These are phyloP conservation scores for Tricholoma flavovirens DNA, from an alignment of 768 basidiomycete species.

Conservation along the genomic window DNA sequence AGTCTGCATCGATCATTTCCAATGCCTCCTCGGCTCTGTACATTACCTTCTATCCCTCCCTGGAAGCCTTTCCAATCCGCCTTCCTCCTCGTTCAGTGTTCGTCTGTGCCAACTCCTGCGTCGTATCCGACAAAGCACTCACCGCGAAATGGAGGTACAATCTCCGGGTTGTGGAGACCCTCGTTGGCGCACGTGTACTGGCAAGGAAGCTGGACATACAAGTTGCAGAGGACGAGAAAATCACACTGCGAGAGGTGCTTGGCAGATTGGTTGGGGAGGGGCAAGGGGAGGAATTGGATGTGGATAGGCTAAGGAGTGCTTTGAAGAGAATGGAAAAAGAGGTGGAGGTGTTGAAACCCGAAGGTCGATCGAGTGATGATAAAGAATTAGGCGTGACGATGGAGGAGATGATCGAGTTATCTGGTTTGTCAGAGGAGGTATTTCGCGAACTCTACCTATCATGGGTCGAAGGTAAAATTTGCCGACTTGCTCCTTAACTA, in stretches of 20 bases:
- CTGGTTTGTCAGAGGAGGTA: slow-evolving; percentile 45
- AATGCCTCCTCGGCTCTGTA: slow-evolving; percentile 66
- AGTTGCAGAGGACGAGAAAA: slow-evolving; percentile 39
- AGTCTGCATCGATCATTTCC: slow-evolving; percentile 83
- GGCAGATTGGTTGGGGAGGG: slow-evolving; percentile 47
- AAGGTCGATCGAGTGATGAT: slow-evolving; percentile 21
- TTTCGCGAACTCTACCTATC: slow-evolving; percentile 70
- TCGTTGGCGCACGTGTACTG: slow-evolving; percentile 72
- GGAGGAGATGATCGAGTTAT: slow-evolving; percentile 67
- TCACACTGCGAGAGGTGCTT: slow-evolving; percentile 65
- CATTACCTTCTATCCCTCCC: slow-evolving; percentile 74
- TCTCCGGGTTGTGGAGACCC: slow-evolving; percentile 86
- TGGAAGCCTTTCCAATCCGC: slow-evolving; percentile 60
- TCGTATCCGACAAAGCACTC: slow-evolving; percentile 74
- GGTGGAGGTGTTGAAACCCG: slow-evolving; percentile 49
- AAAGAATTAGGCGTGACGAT: slow-evolving; percentile 60
- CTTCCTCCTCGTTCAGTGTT: slow-evolving; percentile 56
- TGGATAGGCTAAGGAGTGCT: slow-evolving; percentile 38
- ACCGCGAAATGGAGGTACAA: slow-evolving; percentile 80
- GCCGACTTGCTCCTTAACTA: not conserved
- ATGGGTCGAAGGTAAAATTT: slow-evolving; percentile 67
- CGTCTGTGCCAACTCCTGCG: slow-evolving; percentile 79
- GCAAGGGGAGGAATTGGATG: slow-evolving; percentile 39
- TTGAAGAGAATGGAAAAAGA: slow-evolving; percentile 42
- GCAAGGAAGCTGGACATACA: slow-evolving; percentile 50